Conservation (phyloP, 768 basidiomycete genomes). For the Hortiboletus flavorubellus region DNA sequence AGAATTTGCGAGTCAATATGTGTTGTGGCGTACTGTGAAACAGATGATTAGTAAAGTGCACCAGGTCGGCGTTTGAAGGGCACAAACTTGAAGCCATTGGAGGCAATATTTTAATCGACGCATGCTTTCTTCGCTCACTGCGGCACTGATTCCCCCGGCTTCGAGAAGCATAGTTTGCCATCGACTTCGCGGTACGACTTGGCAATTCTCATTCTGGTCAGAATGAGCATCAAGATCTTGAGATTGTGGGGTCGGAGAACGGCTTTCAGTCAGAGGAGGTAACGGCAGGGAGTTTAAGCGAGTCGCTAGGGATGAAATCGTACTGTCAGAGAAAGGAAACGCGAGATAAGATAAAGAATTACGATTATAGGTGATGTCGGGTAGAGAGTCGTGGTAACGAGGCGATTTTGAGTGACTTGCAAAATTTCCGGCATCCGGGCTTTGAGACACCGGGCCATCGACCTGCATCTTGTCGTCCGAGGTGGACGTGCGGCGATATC, state of each 20-base stretch:
- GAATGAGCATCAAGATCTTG: constrained; percentile 13
- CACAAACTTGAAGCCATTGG: constrained; percentile 78
- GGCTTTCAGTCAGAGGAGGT: constrained; percentile 9
- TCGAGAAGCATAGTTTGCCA: constrained; percentile 86
- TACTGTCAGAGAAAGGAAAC: not conserved
- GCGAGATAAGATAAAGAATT: constrained; percentile 5
- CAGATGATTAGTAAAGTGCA: not conserved
- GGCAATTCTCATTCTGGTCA: constrained; percentile 34
- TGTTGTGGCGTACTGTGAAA: constrained; percentile 70
- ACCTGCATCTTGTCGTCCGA: constrained; percentile 30
- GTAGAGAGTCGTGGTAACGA: not conserved
- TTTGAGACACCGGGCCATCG: constrained; percentile 11
- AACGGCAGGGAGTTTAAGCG: not conserved
- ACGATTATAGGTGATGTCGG: constrained; percentile 4
- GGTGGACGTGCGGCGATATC: constrained; percentile 43
- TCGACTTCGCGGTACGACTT: constrained; percentile 69
- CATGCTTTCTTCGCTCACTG: constrained; percentile 90
- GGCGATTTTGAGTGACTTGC: not conserved
- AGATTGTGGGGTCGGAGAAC: constrained; percentile 22
- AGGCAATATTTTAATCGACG: constrained; percentile 79
- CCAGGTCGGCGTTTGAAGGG: not conserved
- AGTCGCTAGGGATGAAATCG: no score
- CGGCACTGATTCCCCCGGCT: constrained; percentile 84
- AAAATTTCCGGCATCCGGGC: not conserved
- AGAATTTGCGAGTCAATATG: constrained; percentile 88